Percentiles rank a stretch among this genome's conserved stretches.
These are phyloP conservation scores for Selaginella moellendorffii DNA, from an alignment of 75 land plant genomes.

Conservation along the genomic window DNA sequence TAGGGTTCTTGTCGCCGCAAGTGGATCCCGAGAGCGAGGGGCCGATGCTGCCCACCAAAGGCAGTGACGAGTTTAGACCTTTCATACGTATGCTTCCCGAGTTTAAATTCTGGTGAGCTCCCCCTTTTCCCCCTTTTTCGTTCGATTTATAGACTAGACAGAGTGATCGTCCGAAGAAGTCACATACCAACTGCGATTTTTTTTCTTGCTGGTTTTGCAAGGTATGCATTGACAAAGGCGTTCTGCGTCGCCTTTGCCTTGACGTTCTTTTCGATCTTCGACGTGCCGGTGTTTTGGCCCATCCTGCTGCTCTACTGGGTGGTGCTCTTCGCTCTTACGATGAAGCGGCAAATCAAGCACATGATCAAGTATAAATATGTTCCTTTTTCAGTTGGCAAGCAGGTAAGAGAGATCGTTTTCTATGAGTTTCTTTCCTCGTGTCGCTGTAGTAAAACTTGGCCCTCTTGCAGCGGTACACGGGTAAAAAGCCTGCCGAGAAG, in stretches of 20 bases:
- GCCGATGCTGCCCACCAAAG: constrained; percentile 31
- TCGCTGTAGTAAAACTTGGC: background rate
- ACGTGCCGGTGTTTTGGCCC: constrained; percentile 51
- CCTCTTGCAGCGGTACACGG: background rate
- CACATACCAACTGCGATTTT: too few species aligned
- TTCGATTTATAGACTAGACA: too few species aligned
- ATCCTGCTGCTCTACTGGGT: constrained; percentile 52
- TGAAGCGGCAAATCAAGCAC: constrained; percentile 38
- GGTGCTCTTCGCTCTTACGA: constrained; percentile 36
- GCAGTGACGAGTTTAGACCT: constrained; percentile 47
- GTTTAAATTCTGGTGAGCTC: constrained; percentile 53
- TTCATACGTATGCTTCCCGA: constrained; percentile 56
- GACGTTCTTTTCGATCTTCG: constrained; percentile 37
- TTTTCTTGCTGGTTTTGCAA: too few species aligned
- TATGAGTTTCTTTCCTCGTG: too few species aligned
- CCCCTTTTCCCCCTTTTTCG: too few species aligned
- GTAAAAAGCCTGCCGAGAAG: background rate
- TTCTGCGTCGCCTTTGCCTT: constrained; percentile 26
- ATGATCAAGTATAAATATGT: constrained; percentile 58
- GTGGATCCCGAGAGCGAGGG: constrained; percentile 47
- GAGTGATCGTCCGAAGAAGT: too few species aligned
- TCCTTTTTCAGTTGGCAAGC: constrained; percentile 50
- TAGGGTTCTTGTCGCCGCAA: constrained; percentile 61
- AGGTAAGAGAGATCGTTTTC: constrained; percentile 23
- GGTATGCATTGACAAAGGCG: constrained; percentile 36